Evolutionary conservation across 208 protist species (phyloP).

Genomic region (Leishmania amazonensis): DNA sequence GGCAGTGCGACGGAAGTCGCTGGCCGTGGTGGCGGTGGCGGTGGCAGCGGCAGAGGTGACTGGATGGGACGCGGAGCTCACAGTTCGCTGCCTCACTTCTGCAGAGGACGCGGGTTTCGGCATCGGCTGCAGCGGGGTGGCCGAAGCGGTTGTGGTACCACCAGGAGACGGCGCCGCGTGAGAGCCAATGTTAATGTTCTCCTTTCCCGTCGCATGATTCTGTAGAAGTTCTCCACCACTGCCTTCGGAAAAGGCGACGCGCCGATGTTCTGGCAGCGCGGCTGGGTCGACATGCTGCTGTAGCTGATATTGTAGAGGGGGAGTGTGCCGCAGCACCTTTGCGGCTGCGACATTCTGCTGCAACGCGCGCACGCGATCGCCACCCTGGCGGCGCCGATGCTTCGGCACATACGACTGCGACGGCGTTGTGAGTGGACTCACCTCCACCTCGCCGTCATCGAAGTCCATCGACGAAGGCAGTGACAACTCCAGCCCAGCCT

Average conservation of each 20-base stretch:
- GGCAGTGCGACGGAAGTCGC: background rate
- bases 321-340: background rate
- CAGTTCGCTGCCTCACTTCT: background rate
- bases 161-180: no score
- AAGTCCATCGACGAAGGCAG: background rate
- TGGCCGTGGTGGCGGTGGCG: background rate
- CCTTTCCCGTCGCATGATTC: background rate
- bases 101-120: background rate
- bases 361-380: background rate
- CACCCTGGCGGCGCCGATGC: background rate
- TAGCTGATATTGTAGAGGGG: background rate
- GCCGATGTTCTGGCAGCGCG: no score
- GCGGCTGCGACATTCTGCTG: background rate
- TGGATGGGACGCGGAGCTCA: background rate
- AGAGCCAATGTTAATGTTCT: background rate
- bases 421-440: slow-evolving; percentile 25
- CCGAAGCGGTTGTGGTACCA: background rate
- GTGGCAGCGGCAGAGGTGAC: background rate
- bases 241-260: background rate
- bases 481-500: background rate
- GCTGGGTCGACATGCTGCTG: background rate
- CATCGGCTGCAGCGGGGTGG: background rate
- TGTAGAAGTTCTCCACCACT: background rate
- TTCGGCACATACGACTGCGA: slow-evolving; percentile 24
- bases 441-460: slow-evolving; percentile 4